phyloP scores from a whole-genome alignment of 352 stramenopile species.

The Phytopythium mirpurense region DNA sequence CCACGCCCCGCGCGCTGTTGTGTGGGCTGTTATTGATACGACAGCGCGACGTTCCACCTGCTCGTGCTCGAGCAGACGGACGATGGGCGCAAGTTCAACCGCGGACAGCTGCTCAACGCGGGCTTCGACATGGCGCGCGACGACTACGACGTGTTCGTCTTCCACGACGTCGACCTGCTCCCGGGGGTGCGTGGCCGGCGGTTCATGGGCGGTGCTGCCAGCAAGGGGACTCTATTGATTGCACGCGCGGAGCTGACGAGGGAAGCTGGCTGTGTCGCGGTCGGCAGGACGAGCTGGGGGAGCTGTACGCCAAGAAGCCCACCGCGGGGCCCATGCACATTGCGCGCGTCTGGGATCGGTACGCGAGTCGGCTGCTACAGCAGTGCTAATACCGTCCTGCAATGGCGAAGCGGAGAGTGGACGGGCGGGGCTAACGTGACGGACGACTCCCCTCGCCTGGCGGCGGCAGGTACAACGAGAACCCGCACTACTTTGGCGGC shows the following conservation, averaged over 20 bases:
- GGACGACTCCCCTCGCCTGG: no score
- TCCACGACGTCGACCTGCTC: slow-evolving; percentile 96
- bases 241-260: no score
- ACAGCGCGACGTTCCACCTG: slow-evolving; percentile 78
- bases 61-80: slow-evolving; percentile 94
- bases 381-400: no score
- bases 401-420: no score
- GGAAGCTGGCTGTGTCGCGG: no score
- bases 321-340: slow-evolving; percentile 88
- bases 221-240: no score
- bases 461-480: slow-evolving; percentile 82
- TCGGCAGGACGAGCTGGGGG: slow-evolving; percentile 54
- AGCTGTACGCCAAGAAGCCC: slow-evolving; percentile 71
- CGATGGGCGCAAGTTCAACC: slow-evolving; percentile 95
- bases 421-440: no score
- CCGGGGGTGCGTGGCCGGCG: slow-evolving; percentile 35
- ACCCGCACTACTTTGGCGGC: slow-evolving; percentile 93
- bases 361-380: no score
- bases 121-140: slow-evolving; percentile 89
- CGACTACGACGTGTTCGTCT: slow-evolving; percentile 87
- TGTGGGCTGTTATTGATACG: no score
- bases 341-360: slow-evolving; percentile 89
- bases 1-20: no score
- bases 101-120: slow-evolving; percentile 96
- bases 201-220: no score